These are phyloP conservation scores for Pythium pyrilobum DNA, from an alignment of 352 stramenopile genomes.

Conservation along the genomic window DNA sequence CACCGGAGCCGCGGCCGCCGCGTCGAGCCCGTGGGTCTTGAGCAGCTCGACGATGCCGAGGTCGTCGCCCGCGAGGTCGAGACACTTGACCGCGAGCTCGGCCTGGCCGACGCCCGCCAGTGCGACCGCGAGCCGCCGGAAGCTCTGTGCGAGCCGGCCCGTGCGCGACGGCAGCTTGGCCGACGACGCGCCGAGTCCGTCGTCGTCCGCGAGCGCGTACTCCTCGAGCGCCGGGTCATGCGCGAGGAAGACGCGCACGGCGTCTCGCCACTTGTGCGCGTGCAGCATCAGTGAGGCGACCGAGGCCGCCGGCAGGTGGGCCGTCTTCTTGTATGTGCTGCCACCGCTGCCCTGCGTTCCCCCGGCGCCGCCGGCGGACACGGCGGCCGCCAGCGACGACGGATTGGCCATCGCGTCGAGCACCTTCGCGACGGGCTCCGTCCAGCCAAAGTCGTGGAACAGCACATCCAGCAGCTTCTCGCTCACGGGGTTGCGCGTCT, in stretches of 20 bases:
- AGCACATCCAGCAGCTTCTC: slow-evolving; percentile 34
- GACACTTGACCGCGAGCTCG: slow-evolving; percentile 48
- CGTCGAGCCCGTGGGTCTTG: slow-evolving; percentile 17
- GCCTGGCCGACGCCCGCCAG: slow-evolving; percentile 51
- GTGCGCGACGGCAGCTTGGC: slow-evolving; percentile 65
- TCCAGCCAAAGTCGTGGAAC: slow-evolving; percentile 58
- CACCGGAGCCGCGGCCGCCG: slow-evolving; percentile 17
- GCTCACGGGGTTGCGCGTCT: slow-evolving; percentile 40
- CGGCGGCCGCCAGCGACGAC: slow-evolving; percentile 5
- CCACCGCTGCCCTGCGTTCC: slow-evolving; percentile 15
- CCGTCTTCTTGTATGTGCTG: slow-evolving; percentile 32
- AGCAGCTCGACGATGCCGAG: slow-evolving; percentile 49
- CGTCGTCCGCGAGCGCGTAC: slow-evolving; percentile 53
- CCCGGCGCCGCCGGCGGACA: background rate
- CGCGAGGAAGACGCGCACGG: slow-evolving; percentile 40
- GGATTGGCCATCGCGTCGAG: slow-evolving; percentile 32
- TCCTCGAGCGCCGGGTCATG: slow-evolving; percentile 58
- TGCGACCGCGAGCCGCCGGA: slow-evolving; percentile 34
- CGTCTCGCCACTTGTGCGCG: slow-evolving; percentile 48
- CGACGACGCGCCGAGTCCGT: slow-evolving; percentile 12
- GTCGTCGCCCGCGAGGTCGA: slow-evolving; percentile 71
- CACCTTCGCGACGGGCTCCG: slow-evolving; percentile 39
- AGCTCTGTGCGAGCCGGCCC: slow-evolving; percentile 27
- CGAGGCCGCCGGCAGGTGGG: slow-evolving; percentile 31
- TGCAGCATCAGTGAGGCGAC: slow-evolving; percentile 51